Evolutionary conservation across 208 protist genomes (phyloP), one percentile per base, ranked within the genome.

Genomic region (Wallacemonas sp.): DNA sequence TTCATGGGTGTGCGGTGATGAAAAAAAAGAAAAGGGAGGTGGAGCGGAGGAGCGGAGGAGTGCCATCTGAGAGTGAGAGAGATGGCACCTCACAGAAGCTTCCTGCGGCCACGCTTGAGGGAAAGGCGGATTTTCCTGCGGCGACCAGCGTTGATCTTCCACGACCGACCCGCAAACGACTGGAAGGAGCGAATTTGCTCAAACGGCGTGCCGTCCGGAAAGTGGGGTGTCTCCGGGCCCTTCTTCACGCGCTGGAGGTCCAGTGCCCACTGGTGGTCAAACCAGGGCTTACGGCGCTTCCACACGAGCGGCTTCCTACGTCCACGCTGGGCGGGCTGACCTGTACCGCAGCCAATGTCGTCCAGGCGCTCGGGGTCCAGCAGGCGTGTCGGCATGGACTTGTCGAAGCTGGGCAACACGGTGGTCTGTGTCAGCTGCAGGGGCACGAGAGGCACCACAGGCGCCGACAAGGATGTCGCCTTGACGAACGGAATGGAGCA

Each of bases 271-370:
- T 95, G 90, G 32, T 81, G 84, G 65, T 93, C 81, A 67, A 95
- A 95, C 87, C 87, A 95, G 49, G 90, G 90, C 75, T 93, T 82
- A n/a, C 90, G 86, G n/a, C 87, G 84, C 81, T 89, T 93, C 90
- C 90, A 95, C 44, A 92, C 87, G 10, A 93, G 74, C 26, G 86
- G 84, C 71, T 92, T 91, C 52, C 90, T 69, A 45, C 76, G 80
- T 0, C 90, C 90, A 31, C 90, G 82, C 72, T 95, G 90, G 0
- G 86, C 87, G 1, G 90, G 90, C 65, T 93, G 82, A 3, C 90
- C 90, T 33, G 90, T 93, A 48, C 87, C 90, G 50, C 85, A 95
- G 36, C 69, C 63, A 2, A 91, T 31, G 23, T 75, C 65, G 42
- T 85, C 71, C 48, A 86, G 55, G 44, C 65, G 31, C 49, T 90